These are phyloP conservation scores for Oryza punctata DNA, from an alignment of 176 grass and related monocot species.

Conservation along the genomic window DNA sequence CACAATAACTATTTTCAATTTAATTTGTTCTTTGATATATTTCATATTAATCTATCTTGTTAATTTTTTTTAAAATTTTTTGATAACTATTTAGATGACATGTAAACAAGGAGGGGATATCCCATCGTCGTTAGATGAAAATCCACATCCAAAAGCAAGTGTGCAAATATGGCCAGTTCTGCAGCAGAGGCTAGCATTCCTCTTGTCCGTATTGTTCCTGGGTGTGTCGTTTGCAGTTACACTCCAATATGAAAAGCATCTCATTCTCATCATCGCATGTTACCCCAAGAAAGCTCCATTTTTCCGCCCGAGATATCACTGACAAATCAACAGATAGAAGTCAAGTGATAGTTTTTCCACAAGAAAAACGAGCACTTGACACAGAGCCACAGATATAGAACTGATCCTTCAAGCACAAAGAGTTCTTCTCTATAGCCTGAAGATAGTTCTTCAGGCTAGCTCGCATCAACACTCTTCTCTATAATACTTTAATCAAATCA, in stretches of 20 bases:
- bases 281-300: constrained; percentile 29
- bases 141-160: too few species aligned
- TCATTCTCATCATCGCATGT: neutral
- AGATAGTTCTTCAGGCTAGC: neutral
- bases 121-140: too few species aligned
- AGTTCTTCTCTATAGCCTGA: too few species aligned
- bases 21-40: too few species aligned
- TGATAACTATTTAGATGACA: too few species aligned
- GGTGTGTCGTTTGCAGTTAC: neutral
- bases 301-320: neutral
- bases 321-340: neutral
- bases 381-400: neutral
- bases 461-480: neutral
- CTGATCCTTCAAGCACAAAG: neutral
- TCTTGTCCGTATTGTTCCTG: neutral
- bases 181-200: neutral
- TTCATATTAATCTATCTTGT: too few species aligned
- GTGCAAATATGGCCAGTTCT: neutral
- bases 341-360: neutral
- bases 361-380: neutral
- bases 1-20: too few species aligned
- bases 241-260: constrained; percentile 26
- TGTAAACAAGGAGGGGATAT: too few species aligned
- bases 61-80: too few species aligned
- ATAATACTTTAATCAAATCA: constrained; percentile 33